Evolutionary conservation across 192 early-diverging fungal species (phyloP), one percentile per base, ranked within the genome.

Genomic region (Backusella parvicylindrica): DNA sequence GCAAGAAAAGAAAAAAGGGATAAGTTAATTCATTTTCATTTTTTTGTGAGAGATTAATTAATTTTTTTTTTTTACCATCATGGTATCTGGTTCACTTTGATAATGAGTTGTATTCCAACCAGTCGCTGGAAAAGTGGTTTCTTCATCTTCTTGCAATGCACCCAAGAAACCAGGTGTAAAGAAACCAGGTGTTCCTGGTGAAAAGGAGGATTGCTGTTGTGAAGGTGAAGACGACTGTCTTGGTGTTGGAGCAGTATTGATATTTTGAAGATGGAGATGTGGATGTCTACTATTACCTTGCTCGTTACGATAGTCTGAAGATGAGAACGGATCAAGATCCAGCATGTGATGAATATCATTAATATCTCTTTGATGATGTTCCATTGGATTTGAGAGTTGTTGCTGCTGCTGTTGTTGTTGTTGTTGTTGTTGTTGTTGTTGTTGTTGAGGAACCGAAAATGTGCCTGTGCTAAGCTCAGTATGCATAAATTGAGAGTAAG

Each of bases 161-260:
- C 90, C 89, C 38, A 88, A 80, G 73, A 92, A 92, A 36, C 85
- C 87, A 16, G 91, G 89, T 50, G 90, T 88, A 38, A 92, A 92
- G 82, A 92, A 91, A 16, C 85, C 88, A 0, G 91, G 91, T 18
- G 90, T 91, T 12, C 81, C 79, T 11, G 90, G 91, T 81, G 77
- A 73, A 40, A 64, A 60, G 26, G 53, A 28, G 6, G 21, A 23
- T 47, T 70, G 38, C 28, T 60, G 63, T 28, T 60, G 63, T 28
- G 15, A 23, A 75, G 81, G 4, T 49, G 74, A 28, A 31, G 74
- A 33, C 23, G 60, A 35, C 4, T 67, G 64, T 15, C 21, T 37
- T 31, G 60, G 66, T 0, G n/a, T n/a, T n/a, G 73, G 43, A 60
- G 53, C 53, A 2, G 53, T 60, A 13, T 28, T 60, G 23, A 60